phyloP scores from a whole-genome alignment of 768 basidiomycete species.

The Lactarius quietus region DNA sequence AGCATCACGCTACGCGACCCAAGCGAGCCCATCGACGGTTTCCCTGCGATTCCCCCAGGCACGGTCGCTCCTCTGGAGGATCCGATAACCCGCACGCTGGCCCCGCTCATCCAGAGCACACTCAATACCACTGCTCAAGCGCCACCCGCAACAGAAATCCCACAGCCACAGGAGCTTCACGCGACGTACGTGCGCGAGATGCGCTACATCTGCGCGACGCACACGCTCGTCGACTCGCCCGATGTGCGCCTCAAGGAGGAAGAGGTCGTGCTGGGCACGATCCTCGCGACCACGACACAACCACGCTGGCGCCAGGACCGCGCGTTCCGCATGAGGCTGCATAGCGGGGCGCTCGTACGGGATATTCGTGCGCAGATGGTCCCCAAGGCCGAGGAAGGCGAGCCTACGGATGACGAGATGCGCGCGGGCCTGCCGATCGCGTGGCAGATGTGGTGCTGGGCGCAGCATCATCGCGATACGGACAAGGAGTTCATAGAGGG shows the following conservation, averaged over 20 bases:
- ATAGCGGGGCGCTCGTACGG: conserved; percentile 48
- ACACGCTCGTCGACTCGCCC: conserved; percentile 56
- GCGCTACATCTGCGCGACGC: conserved; percentile 64
- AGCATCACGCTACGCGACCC: conserved; percentile 47
- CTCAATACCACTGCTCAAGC: not conserved
- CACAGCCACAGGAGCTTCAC: conserved; percentile 36
- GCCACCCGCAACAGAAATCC: not conserved
- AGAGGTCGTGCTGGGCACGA: conserved; percentile 72
- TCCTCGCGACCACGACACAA: conserved; percentile 65
- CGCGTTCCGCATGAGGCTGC: conserved; percentile 58
- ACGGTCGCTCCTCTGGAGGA: not conserved
- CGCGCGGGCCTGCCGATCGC: conserved; percentile 45
- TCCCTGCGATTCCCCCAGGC: not conserved
- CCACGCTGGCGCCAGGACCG: conserved; percentile 56
- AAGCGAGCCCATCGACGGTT: conserved; percentile 26
- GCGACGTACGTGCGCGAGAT: conserved; percentile 59
- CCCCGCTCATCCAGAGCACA: not conserved
- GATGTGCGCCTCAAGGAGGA: conserved; percentile 60
- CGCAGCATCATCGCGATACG: conserved; percentile 36
- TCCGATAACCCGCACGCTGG: conserved; percentile 8
- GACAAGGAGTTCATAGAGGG: conserved; percentile 41
- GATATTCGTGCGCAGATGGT: conserved; percentile 43
- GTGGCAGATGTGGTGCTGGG: conserved; percentile 66
- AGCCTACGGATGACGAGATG: conserved; percentile 24
- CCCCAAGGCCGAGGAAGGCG: not conserved